Percentiles rank a stretch among this genome's conserved stretches.
Conservation (phyloP, 1,139 yeast species). For the Kluyveromyces marxianus region DNA sequence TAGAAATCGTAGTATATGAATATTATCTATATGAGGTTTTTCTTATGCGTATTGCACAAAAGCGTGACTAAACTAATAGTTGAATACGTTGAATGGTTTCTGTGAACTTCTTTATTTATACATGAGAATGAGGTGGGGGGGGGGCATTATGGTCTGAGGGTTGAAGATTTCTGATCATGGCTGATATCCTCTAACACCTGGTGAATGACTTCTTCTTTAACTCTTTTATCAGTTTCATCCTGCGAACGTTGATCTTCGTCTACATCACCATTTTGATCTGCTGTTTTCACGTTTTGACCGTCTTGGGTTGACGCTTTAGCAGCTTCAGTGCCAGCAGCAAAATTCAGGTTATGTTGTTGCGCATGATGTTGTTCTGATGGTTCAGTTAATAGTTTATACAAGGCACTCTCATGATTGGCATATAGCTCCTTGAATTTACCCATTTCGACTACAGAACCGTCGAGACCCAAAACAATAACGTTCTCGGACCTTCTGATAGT, state of each 20-base stretch:
- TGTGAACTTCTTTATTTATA: no score
- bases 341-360: neutral
- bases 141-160: constrained; percentile 9
- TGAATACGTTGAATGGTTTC: no score
- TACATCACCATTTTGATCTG: neutral
- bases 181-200: constrained; percentile 11
- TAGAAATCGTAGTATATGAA: no score
- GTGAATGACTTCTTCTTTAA: constrained; percentile 10
- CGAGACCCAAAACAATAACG: constrained; percentile 67
- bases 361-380: constrained; percentile 17
- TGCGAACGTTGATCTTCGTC: neutral
- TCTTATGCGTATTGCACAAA: no score
- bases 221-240: constrained; percentile 9
- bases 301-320: neutral
- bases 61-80: no score
- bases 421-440: constrained; percentile 65
- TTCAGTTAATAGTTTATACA: constrained; percentile 60
- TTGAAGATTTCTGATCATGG: constrained; percentile 10
- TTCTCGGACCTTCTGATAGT: constrained; percentile 82
- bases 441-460: constrained; percentile 79
- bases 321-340: neutral
- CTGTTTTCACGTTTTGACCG: neutral
- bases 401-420: constrained; percentile 53
- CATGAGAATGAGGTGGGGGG: no score
- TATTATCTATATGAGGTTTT: no score